Percentiles rank a stretch among this genome's conserved stretches.
Conservation (phyloP, 1,284 basidiomycete species). For the Inonotus obliquus region DNA sequence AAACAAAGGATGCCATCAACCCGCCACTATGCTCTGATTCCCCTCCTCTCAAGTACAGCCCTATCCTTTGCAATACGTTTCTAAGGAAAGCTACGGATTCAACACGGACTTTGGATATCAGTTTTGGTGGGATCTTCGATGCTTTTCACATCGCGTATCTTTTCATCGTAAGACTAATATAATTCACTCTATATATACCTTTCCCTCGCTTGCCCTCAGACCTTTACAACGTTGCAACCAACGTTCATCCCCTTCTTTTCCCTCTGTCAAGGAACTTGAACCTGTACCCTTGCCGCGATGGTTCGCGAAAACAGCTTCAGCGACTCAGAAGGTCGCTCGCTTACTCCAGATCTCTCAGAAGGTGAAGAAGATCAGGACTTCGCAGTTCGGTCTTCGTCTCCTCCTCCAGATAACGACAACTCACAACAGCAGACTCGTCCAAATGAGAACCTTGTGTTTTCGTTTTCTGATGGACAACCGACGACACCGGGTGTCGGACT, state of each 20-base stretch:
- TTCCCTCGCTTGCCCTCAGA: not conserved
- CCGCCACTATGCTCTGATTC: no score
- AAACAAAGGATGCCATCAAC: no score
- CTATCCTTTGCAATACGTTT: no score
- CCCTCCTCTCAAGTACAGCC: no score
- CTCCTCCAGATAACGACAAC: not conserved
- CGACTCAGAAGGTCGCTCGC: slow-evolving; percentile 53
- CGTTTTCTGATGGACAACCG: not conserved
- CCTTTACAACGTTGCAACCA: not conserved
- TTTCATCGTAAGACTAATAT: not conserved
- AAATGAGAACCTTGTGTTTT: not conserved
- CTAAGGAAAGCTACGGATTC: no score
- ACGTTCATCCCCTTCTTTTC: not conserved
- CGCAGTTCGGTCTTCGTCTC: slow-evolving; percentile 17
- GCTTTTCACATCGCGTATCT: not conserved
- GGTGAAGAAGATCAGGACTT: slow-evolving; percentile 31
- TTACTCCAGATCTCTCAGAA: slow-evolving; percentile 49
- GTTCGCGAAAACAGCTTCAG: slow-evolving; percentile 49
- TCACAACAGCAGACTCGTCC: not conserved
- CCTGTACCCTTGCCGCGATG: not conserved
- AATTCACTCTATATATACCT: not conserved
- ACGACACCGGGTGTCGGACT: not conserved
- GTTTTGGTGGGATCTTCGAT: not conserved
- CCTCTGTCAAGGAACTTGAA: not conserved
- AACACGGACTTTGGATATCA: not conserved